Base-by-base conservation (phyloP, 805 yeast species). In the Cyberlindnera misumaiensis region DNA sequence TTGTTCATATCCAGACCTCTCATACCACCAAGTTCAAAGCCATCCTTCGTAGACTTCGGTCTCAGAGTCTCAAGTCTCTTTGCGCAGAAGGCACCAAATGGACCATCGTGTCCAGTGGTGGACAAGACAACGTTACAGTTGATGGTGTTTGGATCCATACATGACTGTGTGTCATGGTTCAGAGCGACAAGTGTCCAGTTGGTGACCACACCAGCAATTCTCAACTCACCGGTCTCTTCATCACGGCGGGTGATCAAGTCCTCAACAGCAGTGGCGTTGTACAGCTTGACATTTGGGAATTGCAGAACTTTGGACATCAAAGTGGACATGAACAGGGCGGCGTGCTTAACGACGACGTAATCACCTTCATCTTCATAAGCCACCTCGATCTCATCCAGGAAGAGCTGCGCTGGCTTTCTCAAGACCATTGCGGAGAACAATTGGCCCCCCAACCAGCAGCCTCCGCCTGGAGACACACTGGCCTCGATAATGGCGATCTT, bases 81-180 rank as follows among this genome's bases (percentile, higher is more conserved):
- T 46, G 83, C 87, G 44, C 77, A 72, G 64, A 80, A 80, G 7
- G 89, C 88, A 43, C 89, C 89, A 63, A 81, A 79, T 37, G 87
- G 88, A 52, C 90, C 89, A 57, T 82, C 90, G 55, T 82, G 89
- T 42, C 89, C 90, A 25, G 86, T 75, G 45, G 87, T 76, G 12
- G 87, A 80, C 41, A 83, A 65, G 41, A 82, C 75, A 40, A 83
- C 76, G 22, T 36, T 36, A 26, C 35, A 30, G 35, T 36, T 36
- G 33, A 36, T 36, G 24, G 39, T 36, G 35, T 36, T 82, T 13
- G 34, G 34, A 32, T 32, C 34, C 34, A 32, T 32, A 59, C 89
- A 82, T 11, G 83, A 75, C 60, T 82, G 89, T 40, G 75, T 75
- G 56, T 78, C 83, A 54, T 82, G 89, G 59, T 80, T 79, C 72